These are phyloP conservation scores for Lathyrus aphaca DNA, from an alignment of 306 rosid species.

Conservation along the genomic window DNA sequence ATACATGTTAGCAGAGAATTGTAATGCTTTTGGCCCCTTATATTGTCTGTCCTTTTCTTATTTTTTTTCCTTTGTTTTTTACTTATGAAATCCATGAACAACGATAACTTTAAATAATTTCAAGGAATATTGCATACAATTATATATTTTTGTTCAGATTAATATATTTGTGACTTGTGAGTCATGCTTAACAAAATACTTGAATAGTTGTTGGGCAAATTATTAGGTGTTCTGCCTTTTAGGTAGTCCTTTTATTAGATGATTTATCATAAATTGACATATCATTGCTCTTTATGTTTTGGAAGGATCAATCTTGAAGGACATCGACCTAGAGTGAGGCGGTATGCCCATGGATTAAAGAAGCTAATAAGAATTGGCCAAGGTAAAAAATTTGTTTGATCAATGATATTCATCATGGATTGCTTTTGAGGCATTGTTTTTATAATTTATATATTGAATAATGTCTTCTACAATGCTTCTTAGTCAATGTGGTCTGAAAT, in stretches of 20 bases:
- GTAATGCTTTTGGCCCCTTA: slow-evolving; percentile 35
- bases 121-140: slow-evolving; percentile 13
- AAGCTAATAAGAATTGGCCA: slow-evolving; percentile 88
- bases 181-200: slow-evolving; percentile 27
- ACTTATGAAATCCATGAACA: slow-evolving; percentile 7
- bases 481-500: slow-evolving; percentile 1
- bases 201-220: slow-evolving; percentile 10
- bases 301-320: slow-evolving; percentile 92
- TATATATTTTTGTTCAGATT: slow-evolving; percentile 22
- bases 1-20: slow-evolving; percentile 15
- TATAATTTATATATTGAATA: slow-evolving; percentile 18
- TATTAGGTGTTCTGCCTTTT: slow-evolving; percentile 32
- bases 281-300: slow-evolving; percentile 39
- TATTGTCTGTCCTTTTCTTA: slow-evolving; percentile 14
- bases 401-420: slow-evolving; percentile 8
- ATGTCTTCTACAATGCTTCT: slow-evolving; percentile 19
- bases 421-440: slow-evolving; percentile 36
- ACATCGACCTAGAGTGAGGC: slow-evolving; percentile 90
- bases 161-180: slow-evolving; percentile 15
- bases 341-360: slow-evolving; percentile 82
- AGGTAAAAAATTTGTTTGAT: slow-evolving; percentile 54
- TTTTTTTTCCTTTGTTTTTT: slow-evolving; percentile 1
- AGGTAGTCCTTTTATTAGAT: slow-evolving; percentile 26
- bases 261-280: slow-evolving; percentile 36
- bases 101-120: slow-evolving; percentile 17